Conservation (phyloP, 495 filamentous ascomycete genomes). For the Corynascus novoguineensis region DNA sequence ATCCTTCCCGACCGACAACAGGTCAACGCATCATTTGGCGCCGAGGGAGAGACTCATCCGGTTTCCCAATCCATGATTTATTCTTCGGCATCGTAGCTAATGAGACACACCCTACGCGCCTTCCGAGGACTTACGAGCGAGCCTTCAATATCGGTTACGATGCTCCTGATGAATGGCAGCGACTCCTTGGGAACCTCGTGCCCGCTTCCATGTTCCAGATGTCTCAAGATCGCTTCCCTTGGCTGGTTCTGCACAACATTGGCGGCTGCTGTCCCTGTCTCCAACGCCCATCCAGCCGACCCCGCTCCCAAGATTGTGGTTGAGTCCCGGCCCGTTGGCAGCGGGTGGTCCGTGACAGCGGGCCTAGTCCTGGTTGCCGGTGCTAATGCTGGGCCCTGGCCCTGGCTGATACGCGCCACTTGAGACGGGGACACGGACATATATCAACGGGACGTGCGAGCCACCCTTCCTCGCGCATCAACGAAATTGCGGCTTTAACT, state of each 20-base stretch:
- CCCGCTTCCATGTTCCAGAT: neutral
- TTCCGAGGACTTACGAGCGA: neutral
- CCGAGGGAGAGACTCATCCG: too few species aligned
- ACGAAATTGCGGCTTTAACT: constrained; percentile 23
- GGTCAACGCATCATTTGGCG: too few species aligned
- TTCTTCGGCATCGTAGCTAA: neutral
- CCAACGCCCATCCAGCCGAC: neutral
- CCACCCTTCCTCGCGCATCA: constrained; percentile 17
- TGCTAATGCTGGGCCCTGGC: constrained; percentile 7
- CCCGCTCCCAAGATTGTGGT: constrained; percentile 1
- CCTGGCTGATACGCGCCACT: constrained; percentile 12
- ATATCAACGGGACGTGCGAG: constrained; percentile 11
- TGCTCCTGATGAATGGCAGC: neutral
- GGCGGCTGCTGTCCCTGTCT: neutral
- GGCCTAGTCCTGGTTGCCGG: constrained; percentile 13
- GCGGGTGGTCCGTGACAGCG: neutral
- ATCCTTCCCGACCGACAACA: too few species aligned
- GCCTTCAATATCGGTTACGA: neutral
- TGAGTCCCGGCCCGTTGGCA: neutral
- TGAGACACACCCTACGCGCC: neutral
- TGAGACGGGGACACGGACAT: constrained; percentile 20
- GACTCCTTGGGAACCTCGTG: neutral
- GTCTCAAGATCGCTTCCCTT: neutral
- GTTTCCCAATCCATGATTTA: too few species aligned
- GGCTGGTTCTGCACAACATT: neutral